phyloP scores from a whole-genome alignment of 352 stramenopile species.

The Pythium chondricola region DNA sequence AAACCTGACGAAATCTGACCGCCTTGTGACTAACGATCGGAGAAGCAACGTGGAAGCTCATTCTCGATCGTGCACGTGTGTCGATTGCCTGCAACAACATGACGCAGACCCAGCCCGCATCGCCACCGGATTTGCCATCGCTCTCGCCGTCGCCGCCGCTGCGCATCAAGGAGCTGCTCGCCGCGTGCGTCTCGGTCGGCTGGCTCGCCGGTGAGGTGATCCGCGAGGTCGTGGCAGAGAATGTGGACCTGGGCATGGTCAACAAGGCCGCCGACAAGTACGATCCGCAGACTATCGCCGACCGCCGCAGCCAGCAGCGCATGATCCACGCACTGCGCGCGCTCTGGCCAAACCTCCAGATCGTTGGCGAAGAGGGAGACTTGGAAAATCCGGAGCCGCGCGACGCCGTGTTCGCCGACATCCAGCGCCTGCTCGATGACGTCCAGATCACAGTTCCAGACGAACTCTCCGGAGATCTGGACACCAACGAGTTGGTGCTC shows the following conservation, averaged over 20 bases:
- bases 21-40: too few relatives aligned
- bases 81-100: too few relatives aligned
- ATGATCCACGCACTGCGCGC: constrained; percentile 55
- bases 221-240: constrained; percentile 50
- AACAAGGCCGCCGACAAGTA: constrained; percentile 73
- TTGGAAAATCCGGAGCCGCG: constrained; percentile 34
- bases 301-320: constrained; percentile 68
- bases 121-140: background rate
- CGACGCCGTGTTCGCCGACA: constrained; percentile 44
- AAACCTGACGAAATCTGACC: too few relatives aligned
- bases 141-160: constrained; percentile 2
- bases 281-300: constrained; percentile 72
- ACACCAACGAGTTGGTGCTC: constrained; percentile 46
- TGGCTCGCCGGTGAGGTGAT: constrained; percentile 55
- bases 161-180: constrained; percentile 31
- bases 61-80: too few relatives aligned
- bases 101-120: background rate
- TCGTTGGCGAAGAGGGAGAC: constrained; percentile 69
- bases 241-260: constrained; percentile 51
- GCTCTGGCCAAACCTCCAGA: constrained; percentile 43
- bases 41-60: too few relatives aligned
- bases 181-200: constrained; percentile 51
- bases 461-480: constrained; percentile 22
- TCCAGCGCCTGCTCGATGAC: constrained; percentile 20
- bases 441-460: constrained; percentile 11